Evolutionary conservation across 371 early-diverging fungal genomes (phyloP), one percentile per base, ranked within the genome.

Genomic region (Mycotypha africana): DNA sequence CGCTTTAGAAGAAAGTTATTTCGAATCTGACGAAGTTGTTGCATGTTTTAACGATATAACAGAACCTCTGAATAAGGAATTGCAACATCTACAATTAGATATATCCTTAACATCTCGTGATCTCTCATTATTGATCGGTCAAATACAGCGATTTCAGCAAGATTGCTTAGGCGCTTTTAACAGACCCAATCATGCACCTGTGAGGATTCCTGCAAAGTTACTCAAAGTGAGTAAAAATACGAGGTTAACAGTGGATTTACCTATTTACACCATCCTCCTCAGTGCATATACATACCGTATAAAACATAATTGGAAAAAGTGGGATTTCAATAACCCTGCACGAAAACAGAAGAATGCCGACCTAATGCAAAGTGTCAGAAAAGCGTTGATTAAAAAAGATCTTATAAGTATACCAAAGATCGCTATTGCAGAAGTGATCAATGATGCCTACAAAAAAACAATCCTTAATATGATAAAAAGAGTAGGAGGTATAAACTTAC

Each of bases 101-200:
- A 38, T 63, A 36, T 16, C 48, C 16, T 47, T 71, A 48, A 53
- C 76, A 14, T 71, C 82, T 32, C 64, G 70, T 32, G 82, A 82
- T 17, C 67, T 86, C 16, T 69, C 84, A 1, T 45, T 60, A 8
- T 65, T 84, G 21, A 63, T 66, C 12, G 74, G 74, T 15, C 65
- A 68, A 19, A 50, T 86, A 32, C 81, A 82, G 39, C 79, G 79
- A 42, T 84, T 84, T 45, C 87, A 86, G 55, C 72, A 81, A 42
- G 79, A 79, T 31, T 60, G 55, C 47, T 61, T 86, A 7, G 84
- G 82, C n/a, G 38, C 66, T 28, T 47, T 56, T 42, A 61, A 52
- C 36, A 58, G 52, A 32, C 49, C 60, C 4, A 31, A 30, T 14
- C 39, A 60, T 45, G 57, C 59, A 4, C 62, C 75, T 2, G 44